These are phyloP conservation scores for Lactarius trivialis DNA, from an alignment of 768 basidiomycete genomes.

Conservation along the genomic window DNA sequence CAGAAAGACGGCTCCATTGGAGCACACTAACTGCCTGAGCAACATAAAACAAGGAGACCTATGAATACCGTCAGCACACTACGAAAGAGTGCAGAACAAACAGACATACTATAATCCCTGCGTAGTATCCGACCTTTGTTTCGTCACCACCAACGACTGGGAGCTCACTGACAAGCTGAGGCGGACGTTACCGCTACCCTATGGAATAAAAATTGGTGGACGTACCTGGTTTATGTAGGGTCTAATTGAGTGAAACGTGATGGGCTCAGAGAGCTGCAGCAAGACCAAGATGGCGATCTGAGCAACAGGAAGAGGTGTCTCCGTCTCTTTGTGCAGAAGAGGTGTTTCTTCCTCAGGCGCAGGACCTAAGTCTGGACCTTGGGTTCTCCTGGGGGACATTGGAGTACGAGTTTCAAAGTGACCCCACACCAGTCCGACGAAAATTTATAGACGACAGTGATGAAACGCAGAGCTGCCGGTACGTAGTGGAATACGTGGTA, in stretches of 20 bases:
- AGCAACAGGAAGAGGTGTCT: neutral
- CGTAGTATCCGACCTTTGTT: slow-evolving; percentile 43
- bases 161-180: slow-evolving; percentile 38
- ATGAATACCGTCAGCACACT: neutral
- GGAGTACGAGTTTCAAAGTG: no score
- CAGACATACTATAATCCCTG: slow-evolving; percentile 40
- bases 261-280: neutral
- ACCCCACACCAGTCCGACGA: no score
- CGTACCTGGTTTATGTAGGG: slow-evolving; percentile 34
- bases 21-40: slow-evolving; percentile 41
- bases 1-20: slow-evolving; percentile 45
- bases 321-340: neutral
- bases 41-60: slow-evolving; percentile 44
- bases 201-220: neutral
- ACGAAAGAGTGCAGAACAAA: neutral
- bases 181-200: neutral
- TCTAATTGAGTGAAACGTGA: neutral
- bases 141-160: slow-evolving; percentile 40
- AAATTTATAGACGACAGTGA: no score
- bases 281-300: neutral
- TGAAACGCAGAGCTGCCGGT: no score
- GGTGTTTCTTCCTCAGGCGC: neutral
- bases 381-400: neutral
- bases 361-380: neutral
- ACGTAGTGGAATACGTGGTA: no score